Evolutionary conservation across 192 early-diverging fungal genomes (phyloP).

Genomic region (Entomortierella chlamydospora): DNA sequence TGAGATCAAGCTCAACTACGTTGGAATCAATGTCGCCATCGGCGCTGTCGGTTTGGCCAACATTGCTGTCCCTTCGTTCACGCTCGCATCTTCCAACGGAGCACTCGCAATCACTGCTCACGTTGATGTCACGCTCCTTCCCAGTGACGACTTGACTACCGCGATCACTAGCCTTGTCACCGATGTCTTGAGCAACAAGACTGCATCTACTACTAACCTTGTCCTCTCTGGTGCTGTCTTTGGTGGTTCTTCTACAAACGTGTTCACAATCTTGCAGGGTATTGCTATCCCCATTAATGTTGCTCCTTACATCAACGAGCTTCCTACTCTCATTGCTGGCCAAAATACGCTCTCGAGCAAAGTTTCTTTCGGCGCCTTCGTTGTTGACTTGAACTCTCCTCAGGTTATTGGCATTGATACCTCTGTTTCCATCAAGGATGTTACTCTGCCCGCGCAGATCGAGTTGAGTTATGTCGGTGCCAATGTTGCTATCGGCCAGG

Average conservation of each 20-base stretch:
- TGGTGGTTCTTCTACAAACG: slow-evolving; percentile 37
- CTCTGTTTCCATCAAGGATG: slow-evolving; percentile 32
- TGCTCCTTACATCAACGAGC: slow-evolving; percentile 21
- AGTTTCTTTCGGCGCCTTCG: slow-evolving; percentile 15
- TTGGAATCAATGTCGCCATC: slow-evolving; percentile 26
- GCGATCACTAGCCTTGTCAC: slow-evolving; percentile 22
- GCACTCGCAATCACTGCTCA: slow-evolving; percentile 29
- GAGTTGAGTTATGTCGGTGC: slow-evolving; percentile 45
- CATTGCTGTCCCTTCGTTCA: slow-evolving; percentile 37
- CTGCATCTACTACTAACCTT: slow-evolving; percentile 17
- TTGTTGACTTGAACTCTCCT: slow-evolving; percentile 42
- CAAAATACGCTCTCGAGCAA: slow-evolving; percentile 16
- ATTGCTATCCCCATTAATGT: slow-evolving; percentile 37
- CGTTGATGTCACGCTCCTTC: slow-evolving; percentile 13
- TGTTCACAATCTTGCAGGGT: slow-evolving; percentile 46
- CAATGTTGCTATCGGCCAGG: slow-evolving; percentile 21
- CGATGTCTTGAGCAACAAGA: slow-evolving; percentile 26
- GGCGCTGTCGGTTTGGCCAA: slow-evolving; percentile 17
- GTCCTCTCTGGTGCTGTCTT: slow-evolving; percentile 39
- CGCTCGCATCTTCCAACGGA: slow-evolving; percentile 14
- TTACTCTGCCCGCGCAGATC: slow-evolving; percentile 43
- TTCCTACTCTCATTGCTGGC: slow-evolving; percentile 17
- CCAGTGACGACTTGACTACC: slow-evolving; percentile 11
- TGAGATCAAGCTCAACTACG: slow-evolving; percentile 48
- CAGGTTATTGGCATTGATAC: slow-evolving; percentile 41